These are phyloP conservation scores for Umbelopsis isabellina DNA, from an alignment of 192 early-diverging fungal species.

Conservation along the genomic window DNA sequence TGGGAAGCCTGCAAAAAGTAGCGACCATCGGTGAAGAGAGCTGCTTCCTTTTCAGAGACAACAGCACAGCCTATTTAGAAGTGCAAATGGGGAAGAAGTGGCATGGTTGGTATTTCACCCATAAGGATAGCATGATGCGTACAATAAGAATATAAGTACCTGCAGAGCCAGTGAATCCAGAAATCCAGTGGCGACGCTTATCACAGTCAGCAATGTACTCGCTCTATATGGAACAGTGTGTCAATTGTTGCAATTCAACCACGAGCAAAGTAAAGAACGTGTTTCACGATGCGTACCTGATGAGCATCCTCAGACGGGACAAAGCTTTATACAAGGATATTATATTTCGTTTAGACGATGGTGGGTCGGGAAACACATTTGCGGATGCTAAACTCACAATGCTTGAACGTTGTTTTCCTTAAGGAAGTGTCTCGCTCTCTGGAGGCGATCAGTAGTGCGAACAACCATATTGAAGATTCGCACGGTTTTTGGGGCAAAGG, in stretches of 20 bases:
- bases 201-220: conserved; percentile 94
- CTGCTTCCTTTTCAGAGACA: conserved; percentile 76
- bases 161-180: conserved; percentile 98
- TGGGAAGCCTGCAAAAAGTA: conserved; percentile 96
- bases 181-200: conserved; percentile 87
- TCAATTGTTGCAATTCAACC: not conserved
- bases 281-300: conserved; percentile 59
- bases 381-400: conserved; percentile 1
- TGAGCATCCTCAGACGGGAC: conserved; percentile 97
- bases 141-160: conserved; percentile 42
- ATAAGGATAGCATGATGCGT: not conserved
- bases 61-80: conserved; percentile 72
- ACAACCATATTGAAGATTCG: conserved; percentile 24
- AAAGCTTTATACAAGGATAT: conserved; percentile 58
- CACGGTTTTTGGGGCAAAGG: conserved; percentile 3
- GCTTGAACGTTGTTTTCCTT: conserved; percentile 16
- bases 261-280: not conserved
- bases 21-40: conserved; percentile 95
- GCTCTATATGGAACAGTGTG: conserved; percentile 59
- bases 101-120: not conserved
- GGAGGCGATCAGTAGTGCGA: conserved; percentile 14
- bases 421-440: conserved; percentile 12
- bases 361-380: not conserved
- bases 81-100: conserved; percentile 15
- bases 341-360: not conserved